phyloP scores from a whole-genome alignment of 2,329 filamentous ascomycete genomes.

The Aspergillus thermomutatus region DNA sequence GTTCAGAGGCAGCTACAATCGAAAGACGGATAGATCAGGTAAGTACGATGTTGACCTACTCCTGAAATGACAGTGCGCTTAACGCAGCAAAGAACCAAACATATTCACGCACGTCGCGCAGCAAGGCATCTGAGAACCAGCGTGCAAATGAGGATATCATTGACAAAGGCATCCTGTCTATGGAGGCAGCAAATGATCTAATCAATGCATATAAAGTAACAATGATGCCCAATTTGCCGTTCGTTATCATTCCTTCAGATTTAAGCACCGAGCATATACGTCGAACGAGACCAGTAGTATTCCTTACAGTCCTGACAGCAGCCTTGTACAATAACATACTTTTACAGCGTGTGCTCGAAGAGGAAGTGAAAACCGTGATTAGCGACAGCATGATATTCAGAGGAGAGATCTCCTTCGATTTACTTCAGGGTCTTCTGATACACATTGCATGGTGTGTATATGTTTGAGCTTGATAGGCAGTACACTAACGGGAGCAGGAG shows the following conservation, averaged over 20 bases:
- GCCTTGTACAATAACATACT: conserved; percentile 31
- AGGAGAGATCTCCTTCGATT: conserved; percentile 35
- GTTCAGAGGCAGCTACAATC: not conserved
- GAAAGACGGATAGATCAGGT: too few relatives aligned
- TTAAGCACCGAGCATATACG: conserved; percentile 26
- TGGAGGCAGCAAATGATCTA: conserved; percentile 19
- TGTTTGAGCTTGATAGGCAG: not conserved
- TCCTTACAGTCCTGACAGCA: conserved; percentile 32
- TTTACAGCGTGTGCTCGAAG: conserved; percentile 31
- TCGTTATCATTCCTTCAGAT: conserved; percentile 29
- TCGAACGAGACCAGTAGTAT: conserved; percentile 31
- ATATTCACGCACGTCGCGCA: not conserved
- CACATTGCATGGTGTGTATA: conserved; percentile 31
- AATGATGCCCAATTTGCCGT: conserved; percentile 39
- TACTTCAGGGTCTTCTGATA: conserved; percentile 39
- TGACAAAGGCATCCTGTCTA: conserved; percentile 12
- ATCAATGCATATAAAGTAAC: conserved; percentile 31
- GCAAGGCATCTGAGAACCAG: not conserved
- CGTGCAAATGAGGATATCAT: conserved; percentile 15
- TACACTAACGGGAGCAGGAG: conserved; percentile 19
- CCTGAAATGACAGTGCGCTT: too few relatives aligned
- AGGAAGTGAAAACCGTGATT: conserved; percentile 30
- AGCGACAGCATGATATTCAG: conserved; percentile 28
- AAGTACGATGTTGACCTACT: too few relatives aligned
- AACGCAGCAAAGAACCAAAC: too few relatives aligned